A percentile compares a stretch with the other conserved stretches of the same genome.
These are phyloP conservation scores for Hygrophoropsis aurantiaca DNA, from an alignment of 768 basidiomycete species.

Conservation along the genomic window DNA sequence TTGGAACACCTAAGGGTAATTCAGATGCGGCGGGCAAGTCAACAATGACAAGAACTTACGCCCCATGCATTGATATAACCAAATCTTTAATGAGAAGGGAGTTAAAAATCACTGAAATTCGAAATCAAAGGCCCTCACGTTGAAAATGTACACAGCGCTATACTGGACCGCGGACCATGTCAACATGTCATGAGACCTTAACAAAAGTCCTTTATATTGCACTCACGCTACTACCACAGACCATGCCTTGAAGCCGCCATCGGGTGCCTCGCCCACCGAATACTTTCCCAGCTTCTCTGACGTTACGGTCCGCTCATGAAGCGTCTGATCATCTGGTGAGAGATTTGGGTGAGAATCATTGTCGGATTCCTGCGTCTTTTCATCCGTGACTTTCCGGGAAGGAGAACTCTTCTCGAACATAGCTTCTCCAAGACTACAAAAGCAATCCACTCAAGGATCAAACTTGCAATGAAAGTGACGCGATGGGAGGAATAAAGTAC, in stretches of 20 bases:
- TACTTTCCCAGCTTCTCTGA: constrained; percentile 17
- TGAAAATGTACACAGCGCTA: constrained; percentile 32
- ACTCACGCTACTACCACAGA: constrained; percentile 28
- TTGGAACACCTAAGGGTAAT: constrained; percentile 59
- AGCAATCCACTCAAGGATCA: too few species aligned
- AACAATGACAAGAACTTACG: constrained; percentile 42
- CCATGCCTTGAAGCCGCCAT: constrained; percentile 32
- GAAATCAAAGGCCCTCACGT: constrained; percentile 30
- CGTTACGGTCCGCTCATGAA: neutral
- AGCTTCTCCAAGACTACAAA: too few species aligned
- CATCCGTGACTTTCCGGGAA: too few species aligned
- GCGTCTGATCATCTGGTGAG: neutral
- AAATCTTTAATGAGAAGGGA: constrained; percentile 38
- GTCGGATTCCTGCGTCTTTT: too few species aligned
- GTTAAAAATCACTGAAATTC: neutral
- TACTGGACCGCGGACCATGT: constrained; percentile 9
- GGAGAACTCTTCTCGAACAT: too few species aligned
- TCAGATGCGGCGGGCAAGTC: neutral
- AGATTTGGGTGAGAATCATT: too few species aligned
- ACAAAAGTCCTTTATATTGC: too few species aligned
- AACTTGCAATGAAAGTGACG: too few species aligned
- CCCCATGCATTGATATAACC: constrained; percentile 79
- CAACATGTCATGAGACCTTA: neutral
- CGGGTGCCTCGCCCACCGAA: constrained; percentile 22
- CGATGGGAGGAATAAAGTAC: too few species aligned